These are phyloP conservation scores for Coemansia sp. DNA, from an alignment of 192 early-diverging fungal species.

Conservation along the genomic window DNA sequence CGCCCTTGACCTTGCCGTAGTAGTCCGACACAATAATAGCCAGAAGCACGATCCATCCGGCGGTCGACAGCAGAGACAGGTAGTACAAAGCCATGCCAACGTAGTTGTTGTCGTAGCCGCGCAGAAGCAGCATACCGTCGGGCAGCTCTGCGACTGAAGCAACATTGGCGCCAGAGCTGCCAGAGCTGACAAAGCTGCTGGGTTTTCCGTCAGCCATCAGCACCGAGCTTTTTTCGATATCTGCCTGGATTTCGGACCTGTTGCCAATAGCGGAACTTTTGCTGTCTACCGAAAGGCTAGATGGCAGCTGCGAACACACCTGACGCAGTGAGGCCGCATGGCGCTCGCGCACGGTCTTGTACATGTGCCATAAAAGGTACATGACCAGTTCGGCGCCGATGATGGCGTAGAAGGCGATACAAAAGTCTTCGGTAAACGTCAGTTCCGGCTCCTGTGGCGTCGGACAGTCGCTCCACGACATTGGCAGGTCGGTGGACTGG, in stretches of 20 bases:
- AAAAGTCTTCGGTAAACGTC: slow-evolving; percentile 58
- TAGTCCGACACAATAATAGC: slow-evolving; percentile 73
- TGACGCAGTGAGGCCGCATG: slow-evolving; percentile 20
- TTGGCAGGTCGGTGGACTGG: slow-evolving; percentile 11
- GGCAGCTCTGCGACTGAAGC: slow-evolving; percentile 5
- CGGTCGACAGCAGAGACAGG: slow-evolving; percentile 57
- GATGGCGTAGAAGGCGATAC: slow-evolving; percentile 58
- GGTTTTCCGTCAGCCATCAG: background rate
- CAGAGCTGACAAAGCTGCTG: slow-evolving; percentile 1
- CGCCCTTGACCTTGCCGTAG: slow-evolving; percentile 64
- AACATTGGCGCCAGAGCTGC: background rate
- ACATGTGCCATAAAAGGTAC: slow-evolving; percentile 56
- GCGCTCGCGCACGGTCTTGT: slow-evolving; percentile 46
- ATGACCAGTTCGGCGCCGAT: slow-evolving; percentile 49
- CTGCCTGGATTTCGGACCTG: background rate
- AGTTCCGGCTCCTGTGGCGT: slow-evolving; percentile 46
- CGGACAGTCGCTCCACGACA: slow-evolving; percentile 57
- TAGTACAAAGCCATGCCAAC: slow-evolving; percentile 58
- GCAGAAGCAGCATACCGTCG: slow-evolving; percentile 56
- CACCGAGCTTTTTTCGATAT: slow-evolving; percentile 20
- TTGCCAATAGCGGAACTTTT: background rate
- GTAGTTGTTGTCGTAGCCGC: slow-evolving; percentile 62
- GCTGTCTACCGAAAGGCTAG: background rate
- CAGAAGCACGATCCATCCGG: slow-evolving; percentile 68
- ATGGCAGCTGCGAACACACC: slow-evolving; percentile 24